phyloP scores from a whole-genome alignment of 257 asterid genomes.

The Solanum arcanum region DNA sequence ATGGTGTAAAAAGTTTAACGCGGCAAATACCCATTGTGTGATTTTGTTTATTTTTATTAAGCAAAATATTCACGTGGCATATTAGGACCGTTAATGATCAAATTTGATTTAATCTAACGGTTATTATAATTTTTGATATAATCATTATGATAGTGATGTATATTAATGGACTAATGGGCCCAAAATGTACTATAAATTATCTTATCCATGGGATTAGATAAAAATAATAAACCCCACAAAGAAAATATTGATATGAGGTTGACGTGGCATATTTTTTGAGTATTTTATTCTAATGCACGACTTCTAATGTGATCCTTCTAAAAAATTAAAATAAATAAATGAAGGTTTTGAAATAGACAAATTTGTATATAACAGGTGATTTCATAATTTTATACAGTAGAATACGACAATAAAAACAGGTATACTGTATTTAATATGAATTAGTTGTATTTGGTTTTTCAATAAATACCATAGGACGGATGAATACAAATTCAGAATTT shows the following conservation, averaged over 20 bases:
- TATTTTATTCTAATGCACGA: background rate
- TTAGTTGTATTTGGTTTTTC: background rate
- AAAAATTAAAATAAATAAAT: background rate
- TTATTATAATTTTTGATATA: background rate
- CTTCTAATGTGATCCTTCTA: background rate
- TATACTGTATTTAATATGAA: background rate
- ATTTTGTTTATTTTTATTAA: background rate
- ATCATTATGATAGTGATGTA: background rate
- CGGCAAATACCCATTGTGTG: background rate
- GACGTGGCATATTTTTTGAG: background rate
- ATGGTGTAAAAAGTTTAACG: background rate
- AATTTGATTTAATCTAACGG: background rate
- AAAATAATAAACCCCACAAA: background rate
- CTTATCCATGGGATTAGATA: background rate
- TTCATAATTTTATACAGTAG: background rate
- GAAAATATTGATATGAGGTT: background rate
- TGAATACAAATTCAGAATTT: too few relatives aligned
- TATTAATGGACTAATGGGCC: background rate
- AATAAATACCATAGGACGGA: background rate
- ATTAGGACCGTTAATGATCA: background rate
- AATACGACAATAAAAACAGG: background rate
- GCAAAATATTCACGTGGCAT: background rate
- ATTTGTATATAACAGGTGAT: background rate
- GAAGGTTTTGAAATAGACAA: background rate
- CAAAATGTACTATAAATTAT: background rate